phyloP scores from a whole-genome alignment of 331 rosid genomes.

The Cucumis variabilis region DNA sequence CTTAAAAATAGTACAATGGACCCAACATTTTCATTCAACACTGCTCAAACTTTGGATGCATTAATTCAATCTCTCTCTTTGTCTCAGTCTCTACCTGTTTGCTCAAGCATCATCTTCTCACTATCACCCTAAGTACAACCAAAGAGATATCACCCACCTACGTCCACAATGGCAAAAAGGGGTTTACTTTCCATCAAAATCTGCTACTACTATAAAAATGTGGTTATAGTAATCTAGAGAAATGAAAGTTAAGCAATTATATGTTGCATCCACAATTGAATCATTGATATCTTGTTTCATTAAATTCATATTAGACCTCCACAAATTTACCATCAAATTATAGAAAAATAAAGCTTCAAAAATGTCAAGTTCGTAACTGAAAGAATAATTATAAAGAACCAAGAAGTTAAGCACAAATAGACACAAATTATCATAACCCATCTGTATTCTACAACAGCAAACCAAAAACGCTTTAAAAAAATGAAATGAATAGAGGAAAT shows the following conservation, averaged over 20 bases:
- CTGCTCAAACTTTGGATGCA: constrained; percentile 1
- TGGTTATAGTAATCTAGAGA: background rate
- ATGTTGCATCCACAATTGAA: background rate
- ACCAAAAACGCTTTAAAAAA: no score
- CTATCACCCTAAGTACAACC: constrained; percentile 27
- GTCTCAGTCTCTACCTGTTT: background rate
- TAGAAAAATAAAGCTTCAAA: background rate
- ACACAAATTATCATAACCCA: no score
- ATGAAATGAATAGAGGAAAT: no score
- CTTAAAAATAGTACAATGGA: constrained; percentile 8
- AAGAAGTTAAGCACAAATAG: no score
- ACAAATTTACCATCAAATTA: no score
- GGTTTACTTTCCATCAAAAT: background rate
- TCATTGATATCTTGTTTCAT: background rate
- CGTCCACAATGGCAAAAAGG: background rate
- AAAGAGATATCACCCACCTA: background rate
- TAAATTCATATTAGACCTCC: background rate
- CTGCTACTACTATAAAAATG: background rate
- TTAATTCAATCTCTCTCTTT: background rate
- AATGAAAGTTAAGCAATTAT: no score
- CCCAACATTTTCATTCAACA: constrained; percentile 1
- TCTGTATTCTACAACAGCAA: no score
- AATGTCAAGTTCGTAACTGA: no score
- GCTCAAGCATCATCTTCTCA: constrained; percentile 38
- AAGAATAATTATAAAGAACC: no score